These are phyloP conservation scores for Pugionium cornutum DNA, from an alignment of 345 rosid species.

Conservation along the genomic window DNA sequence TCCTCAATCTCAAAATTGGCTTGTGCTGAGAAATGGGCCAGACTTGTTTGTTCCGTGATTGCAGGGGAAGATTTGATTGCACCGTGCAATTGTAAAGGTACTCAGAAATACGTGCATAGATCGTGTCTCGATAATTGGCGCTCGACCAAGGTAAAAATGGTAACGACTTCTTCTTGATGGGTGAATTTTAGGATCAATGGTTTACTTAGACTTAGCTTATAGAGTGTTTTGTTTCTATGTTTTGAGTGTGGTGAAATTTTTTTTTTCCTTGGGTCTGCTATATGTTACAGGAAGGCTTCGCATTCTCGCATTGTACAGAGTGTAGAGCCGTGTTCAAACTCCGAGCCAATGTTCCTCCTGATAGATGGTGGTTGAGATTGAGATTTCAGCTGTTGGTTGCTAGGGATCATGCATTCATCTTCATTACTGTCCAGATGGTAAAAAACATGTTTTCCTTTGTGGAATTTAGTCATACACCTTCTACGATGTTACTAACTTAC, in stretches of 20 bases:
- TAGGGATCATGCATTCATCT: conserved; percentile 89
- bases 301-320: conserved; percentile 99
- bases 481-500: background rate
- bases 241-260: too few relatives aligned
- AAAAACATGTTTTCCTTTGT: background rate
- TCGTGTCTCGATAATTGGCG: too few relatives aligned
- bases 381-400: conserved; percentile 98
- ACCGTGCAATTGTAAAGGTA: too few relatives aligned
- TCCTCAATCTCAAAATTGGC: too few relatives aligned
- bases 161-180: too few relatives aligned
- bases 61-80: too few relatives aligned
- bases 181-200: too few relatives aligned
- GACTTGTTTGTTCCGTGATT: too few relatives aligned
- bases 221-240: background rate
- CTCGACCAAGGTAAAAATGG: too few relatives aligned
- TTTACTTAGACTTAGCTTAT: too few relatives aligned
- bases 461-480: background rate
- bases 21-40: too few relatives aligned
- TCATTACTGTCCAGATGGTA: conserved; percentile 96
- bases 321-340: conserved; percentile 89
- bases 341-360: conserved; percentile 94
- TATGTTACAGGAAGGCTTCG: conserved; percentile 89
- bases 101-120: too few relatives aligned
- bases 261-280: conserved; percentile 13
- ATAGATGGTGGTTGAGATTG: conserved; percentile 99